Base-by-base conservation (phyloP, 169 alveolate species). In the Cystoisospora suis region DNA sequence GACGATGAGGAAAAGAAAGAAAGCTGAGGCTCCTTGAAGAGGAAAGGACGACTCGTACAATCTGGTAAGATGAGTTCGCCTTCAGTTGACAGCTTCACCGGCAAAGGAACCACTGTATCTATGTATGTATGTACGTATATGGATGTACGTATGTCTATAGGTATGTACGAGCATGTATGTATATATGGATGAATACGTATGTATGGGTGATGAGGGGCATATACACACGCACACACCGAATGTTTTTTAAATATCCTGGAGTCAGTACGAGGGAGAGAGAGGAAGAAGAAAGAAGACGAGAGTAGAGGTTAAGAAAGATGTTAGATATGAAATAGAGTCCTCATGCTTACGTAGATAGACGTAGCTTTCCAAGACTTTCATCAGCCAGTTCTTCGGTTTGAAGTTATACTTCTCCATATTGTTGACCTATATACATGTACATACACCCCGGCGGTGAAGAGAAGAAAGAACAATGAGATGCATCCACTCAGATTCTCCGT, bases 351-450 rank as follows among this genome's bases (percentile, higher is more conserved):
- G 58, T 53, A 93, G 94, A 87, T 93, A 91, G 70, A 91, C 92
- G 89, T 70, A 94, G 58, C 69, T 90, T 93, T 88, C 92, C 44
- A 88, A 77, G 79, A 92, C 93, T 4, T 86, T 79, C 58, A 92
- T 69, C 56, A 79, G 95, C 92, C 81, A 92, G n/a, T 90, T 85
- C 86, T 91, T 94, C 38, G 98, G 98, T 69, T 95, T 93, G 91
- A 97, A 97, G 61, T 96, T 95, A 93, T 95, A 97, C 49, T 94
- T 95, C 56, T 94, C 97, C 96, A 96, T 94, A 79, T 96, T 96
- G 65, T 95, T 96, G 47, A 97, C 98, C 93, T 72, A 56, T 47
- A 47, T 3, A 70, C 6, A 40, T 27, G 36, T 40, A 75, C n/a
- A n/a, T n/a, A n/a, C n/a, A n/a, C n/a, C n/a, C n/a, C n/a, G n/a